Percentiles rank a stretch among this genome's conserved stretches.
Evolutionary conservation across 2,329 filamentous ascomycete genomes (phyloP).

Genomic region (Diaporthe sp.): DNA sequence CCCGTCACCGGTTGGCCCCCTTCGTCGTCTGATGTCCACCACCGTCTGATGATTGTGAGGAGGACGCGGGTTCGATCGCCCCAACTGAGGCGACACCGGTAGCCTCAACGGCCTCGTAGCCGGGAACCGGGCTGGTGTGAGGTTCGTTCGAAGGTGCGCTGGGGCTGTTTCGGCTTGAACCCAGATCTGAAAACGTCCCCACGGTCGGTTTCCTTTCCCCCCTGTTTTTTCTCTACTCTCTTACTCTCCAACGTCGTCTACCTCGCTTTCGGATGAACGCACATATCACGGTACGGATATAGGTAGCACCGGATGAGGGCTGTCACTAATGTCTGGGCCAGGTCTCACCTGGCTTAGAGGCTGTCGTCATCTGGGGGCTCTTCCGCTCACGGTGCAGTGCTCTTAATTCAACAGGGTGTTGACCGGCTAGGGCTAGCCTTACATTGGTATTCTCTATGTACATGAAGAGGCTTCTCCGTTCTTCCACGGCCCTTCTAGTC

Average conservation of each 20-base stretch:
- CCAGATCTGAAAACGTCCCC: not conserved
- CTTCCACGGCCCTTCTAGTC: not conserved
- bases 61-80: constrained; percentile 2
- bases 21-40: not conserved
- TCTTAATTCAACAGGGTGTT: constrained; percentile 16
- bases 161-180: constrained; percentile 7
- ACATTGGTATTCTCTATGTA: not conserved
- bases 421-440: constrained; percentile 12
- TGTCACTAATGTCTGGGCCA: not conserved
- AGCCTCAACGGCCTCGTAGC: constrained; percentile 14
- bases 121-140: constrained; percentile 14
- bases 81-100: constrained; percentile 1
- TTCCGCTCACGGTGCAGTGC: constrained; percentile 10
- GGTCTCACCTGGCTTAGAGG: not conserved
- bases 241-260: not conserved
- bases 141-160: constrained; percentile 24
- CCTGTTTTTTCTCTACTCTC: not conserved
- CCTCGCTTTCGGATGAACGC: constrained; percentile 10
- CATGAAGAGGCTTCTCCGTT: not conserved
- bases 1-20: too few species aligned
- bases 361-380: not conserved
- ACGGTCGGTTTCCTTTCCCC: not conserved
- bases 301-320: not conserved
- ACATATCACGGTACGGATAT: constrained; percentile 13
- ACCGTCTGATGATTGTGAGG: constrained; percentile 6